These are phyloP conservation scores for Lasiodiplodia sp. DNA, from an alignment of 2,329 filamentous ascomycete genomes.

Conservation along the genomic window DNA sequence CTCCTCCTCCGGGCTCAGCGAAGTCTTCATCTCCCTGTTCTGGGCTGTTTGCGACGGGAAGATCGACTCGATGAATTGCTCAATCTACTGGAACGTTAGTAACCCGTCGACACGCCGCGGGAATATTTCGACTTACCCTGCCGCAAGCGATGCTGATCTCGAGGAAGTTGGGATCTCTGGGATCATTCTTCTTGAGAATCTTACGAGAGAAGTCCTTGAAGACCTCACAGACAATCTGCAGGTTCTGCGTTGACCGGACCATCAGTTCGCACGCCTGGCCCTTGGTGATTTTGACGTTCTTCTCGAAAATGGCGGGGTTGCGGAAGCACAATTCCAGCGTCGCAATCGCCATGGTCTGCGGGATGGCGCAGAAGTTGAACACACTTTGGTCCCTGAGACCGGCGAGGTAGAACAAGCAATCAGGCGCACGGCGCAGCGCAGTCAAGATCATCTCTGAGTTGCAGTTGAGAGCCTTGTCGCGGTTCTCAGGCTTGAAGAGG, in stretches of 20 bases:
- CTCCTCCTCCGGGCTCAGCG: constrained; percentile 61
- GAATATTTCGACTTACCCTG: constrained; percentile 64
- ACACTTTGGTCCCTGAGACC: constrained; percentile 94
- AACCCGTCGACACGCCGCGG: constrained; percentile 27
- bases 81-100: constrained; percentile 65
- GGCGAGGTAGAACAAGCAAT: constrained; percentile 97
- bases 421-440: constrained; percentile 83
- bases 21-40: constrained; percentile 35
- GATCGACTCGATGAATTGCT: constrained; percentile 93
- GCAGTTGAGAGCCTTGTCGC: constrained; percentile 80
- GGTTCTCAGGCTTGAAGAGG: constrained; percentile 82
- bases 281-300: constrained; percentile 95
- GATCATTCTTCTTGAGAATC: constrained; percentile 94
- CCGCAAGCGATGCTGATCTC: constrained; percentile 90
- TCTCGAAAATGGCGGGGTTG: constrained; percentile 84
- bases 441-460: constrained; percentile 94
- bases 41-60: constrained; percentile 76
- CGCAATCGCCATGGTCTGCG: constrained; percentile 96
- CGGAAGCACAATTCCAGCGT: constrained; percentile 91
- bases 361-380: constrained; percentile 98
- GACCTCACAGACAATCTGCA: constrained; percentile 78
- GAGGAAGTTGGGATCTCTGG: constrained; percentile 88
- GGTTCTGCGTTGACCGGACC: constrained; percentile 90
- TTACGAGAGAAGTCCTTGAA: constrained; percentile 79
- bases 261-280: constrained; percentile 91